Percentiles rank a stretch among this genome's conserved stretches.
Evolutionary conservation across 176 grass and related monocot genomes (phyloP).

Genomic region (Typha latifolia): DNA sequence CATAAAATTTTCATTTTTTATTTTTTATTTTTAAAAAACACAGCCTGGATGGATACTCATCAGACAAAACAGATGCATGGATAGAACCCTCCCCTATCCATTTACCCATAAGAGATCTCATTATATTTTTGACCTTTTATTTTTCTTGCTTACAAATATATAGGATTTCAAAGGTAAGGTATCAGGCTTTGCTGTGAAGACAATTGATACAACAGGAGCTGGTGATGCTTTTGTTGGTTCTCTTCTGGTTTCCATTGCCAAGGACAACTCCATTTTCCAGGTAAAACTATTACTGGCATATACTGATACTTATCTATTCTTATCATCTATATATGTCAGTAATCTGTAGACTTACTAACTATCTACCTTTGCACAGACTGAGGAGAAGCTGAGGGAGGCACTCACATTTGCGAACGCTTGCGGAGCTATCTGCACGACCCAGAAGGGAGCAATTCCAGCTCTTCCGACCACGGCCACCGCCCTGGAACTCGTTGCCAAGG

Average conservation of each 20-base stretch:
- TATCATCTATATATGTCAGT: too few relatives aligned
- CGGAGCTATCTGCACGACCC: constrained; percentile 71
- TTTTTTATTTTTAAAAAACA: too few relatives aligned
- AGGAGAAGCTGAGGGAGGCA: constrained; percentile 70
- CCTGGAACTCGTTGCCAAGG: too few relatives aligned
- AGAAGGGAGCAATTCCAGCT: constrained; percentile 83
- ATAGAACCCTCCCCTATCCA: too few relatives aligned
- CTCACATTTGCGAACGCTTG: constrained; percentile 74
- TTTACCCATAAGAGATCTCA: too few relatives aligned
- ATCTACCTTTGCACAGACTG: constrained; percentile 23
- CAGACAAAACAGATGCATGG: too few relatives aligned
- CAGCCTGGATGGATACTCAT: too few relatives aligned
- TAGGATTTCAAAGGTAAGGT: constrained; percentile 72
- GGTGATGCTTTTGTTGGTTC: constrained; percentile 90
- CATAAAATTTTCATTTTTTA: too few relatives aligned
- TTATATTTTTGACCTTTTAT: neutral
- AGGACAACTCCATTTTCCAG: constrained; percentile 58
- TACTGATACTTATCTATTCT: too few relatives aligned
- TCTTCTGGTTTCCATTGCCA: constrained; percentile 54
- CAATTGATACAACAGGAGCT: constrained; percentile 75
- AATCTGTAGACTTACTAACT: too few relatives aligned
- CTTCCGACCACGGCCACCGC: constrained; percentile 29
- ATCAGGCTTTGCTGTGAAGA: constrained; percentile 45
- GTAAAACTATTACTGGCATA: constrained; percentile 7
- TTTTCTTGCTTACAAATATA: neutral